Percentiles rank a stretch among this genome's conserved stretches.
phyloP scores from a whole-genome alignment of 208 protist genomes.

The Spongospora subterranea region DNA sequence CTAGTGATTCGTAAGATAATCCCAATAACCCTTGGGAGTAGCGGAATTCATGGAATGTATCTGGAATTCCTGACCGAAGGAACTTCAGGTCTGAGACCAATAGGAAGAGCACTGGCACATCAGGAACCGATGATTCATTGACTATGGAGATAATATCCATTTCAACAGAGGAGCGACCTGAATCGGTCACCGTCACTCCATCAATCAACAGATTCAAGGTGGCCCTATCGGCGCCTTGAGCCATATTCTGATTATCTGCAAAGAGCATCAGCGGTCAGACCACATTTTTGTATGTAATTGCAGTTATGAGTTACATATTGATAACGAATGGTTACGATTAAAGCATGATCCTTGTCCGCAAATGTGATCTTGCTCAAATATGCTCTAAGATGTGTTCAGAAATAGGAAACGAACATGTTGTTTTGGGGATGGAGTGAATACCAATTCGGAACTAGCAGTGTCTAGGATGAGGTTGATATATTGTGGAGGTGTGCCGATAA shows the following conservation, averaged over 20 bases:
- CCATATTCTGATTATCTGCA: too few relatives aligned
- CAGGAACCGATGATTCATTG: background rate
- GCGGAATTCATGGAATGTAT: background rate
- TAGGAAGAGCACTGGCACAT: background rate
- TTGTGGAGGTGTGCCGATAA: background rate
- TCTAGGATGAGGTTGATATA: background rate
- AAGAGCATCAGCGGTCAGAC: too few relatives aligned
- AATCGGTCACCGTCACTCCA: background rate
- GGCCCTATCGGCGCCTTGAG: background rate
- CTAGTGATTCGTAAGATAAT: background rate
- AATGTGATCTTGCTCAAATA: background rate
- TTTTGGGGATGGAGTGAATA: background rate
- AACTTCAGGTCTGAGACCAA: background rate
- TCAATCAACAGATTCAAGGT: background rate
- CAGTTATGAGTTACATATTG: background rate
- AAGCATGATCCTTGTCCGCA: constrained; percentile 3
- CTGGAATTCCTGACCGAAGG: background rate
- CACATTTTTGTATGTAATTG: too few relatives aligned
- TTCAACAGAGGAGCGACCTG: background rate
- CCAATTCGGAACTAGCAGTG: constrained; percentile 22
- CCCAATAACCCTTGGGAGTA: background rate
- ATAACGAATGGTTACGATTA: background rate
- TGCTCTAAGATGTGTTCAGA: too few relatives aligned
- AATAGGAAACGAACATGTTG: background rate
- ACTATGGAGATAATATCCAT: background rate